A percentile compares a stretch with the other conserved stretches of the same genome.
These are phyloP conservation scores for Rosa persica DNA, from an alignment of 306 rosid species.

Conservation along the genomic window DNA sequence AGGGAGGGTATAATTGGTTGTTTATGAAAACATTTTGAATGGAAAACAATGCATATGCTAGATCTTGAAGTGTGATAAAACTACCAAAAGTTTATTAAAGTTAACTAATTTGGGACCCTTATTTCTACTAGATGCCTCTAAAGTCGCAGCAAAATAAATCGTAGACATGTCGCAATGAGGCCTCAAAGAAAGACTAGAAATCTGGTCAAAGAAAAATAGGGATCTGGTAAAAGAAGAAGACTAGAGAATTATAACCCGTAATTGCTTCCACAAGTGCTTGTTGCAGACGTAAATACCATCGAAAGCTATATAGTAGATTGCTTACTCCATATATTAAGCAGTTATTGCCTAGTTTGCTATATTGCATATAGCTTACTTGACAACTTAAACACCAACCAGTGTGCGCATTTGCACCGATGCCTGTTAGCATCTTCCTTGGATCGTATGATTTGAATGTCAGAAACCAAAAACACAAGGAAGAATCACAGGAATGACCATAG, in stretches of 20 bases:
- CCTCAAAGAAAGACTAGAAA: not conserved
- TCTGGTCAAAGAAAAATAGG: not conserved
- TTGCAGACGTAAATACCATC: not conserved
- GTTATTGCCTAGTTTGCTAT: not conserved
- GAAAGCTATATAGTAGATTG: not conserved
- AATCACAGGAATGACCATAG: not conserved
- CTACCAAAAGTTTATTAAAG: not conserved
- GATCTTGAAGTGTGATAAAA: not conserved
- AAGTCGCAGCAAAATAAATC: not conserved
- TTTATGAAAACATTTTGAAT: not conserved
- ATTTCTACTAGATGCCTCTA: not conserved
- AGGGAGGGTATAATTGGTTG: not conserved
- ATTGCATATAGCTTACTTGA: conserved; percentile 4
- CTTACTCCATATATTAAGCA: not conserved
- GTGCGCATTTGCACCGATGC: not conserved
- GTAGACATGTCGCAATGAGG: not conserved
- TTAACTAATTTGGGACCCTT: conserved; percentile 6
- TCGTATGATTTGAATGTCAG: not conserved
- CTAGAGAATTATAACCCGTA: not conserved
- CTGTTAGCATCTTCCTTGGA: not conserved
- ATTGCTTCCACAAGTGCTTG: not conserved
- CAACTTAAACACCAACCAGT: not conserved
- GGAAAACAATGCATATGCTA: not conserved
- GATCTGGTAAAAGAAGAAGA: not conserved
- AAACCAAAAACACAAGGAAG: not conserved